A percentile compares a stretch with the other conserved stretches of the same genome.
Conservation (phyloP, 2,329 filamentous ascomycete species). For the Sarocladium brachiariae region DNA sequence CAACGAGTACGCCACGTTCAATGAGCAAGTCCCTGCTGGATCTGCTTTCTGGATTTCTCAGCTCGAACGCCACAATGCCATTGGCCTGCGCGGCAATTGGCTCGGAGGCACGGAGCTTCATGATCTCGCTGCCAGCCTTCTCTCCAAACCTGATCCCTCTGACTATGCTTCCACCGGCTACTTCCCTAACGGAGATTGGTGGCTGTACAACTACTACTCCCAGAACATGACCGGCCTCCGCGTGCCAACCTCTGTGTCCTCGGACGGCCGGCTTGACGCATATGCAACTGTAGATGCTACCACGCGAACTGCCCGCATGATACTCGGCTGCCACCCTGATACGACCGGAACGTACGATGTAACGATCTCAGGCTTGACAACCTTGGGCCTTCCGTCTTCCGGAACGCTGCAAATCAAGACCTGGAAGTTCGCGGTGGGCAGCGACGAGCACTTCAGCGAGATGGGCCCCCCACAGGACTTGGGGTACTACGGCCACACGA, state of each 20-base stretch:
- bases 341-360: background rate
- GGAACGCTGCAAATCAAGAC: background rate
- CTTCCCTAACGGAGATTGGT: conserved; percentile 11
- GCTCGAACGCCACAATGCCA: conserved; percentile 5
- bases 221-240: conserved; percentile 10
- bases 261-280: conserved; percentile 9
- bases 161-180: conserved; percentile 8
- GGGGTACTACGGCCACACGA: background rate
- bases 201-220: conserved; percentile 12
- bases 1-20: conserved; percentile 10
- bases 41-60: conserved; percentile 5
- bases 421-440: background rate
- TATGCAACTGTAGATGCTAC: conserved; percentile 2
- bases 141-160: background rate
- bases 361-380: background rate
- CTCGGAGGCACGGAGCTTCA: background rate
- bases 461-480: background rate
- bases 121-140: conserved; percentile 9
- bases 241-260: conserved; percentile 4
- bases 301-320: background rate
- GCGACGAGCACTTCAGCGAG: background rate
- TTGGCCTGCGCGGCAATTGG: conserved; percentile 11
- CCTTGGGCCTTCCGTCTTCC: background rate
- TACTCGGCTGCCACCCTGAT: background rate
- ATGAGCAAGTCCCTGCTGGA: conserved; percentile 3